A percentile compares a stretch with the other conserved stretches of the same genome.
phyloP scores from a whole-genome alignment of 176 grass and related monocot genomes.

The Calamus simplicifolius region DNA sequence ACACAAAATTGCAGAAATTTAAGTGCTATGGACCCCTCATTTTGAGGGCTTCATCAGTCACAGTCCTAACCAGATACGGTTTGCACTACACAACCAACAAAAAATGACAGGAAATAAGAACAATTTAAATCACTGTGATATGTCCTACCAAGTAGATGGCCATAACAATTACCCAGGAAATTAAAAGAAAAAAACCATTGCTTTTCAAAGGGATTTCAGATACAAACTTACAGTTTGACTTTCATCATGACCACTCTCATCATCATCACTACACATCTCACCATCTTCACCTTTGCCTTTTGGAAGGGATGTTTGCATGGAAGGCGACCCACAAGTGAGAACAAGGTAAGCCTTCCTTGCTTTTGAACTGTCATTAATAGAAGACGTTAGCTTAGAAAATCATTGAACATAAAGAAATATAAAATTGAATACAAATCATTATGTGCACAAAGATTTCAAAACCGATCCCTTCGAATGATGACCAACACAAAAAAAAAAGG shows the following conservation, averaged over 20 bases:
- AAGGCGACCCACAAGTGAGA: conserved; percentile 80
- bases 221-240: conserved; percentile 49
- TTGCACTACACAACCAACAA: no score
- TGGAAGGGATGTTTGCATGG: conserved; percentile 51
- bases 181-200: not conserved
- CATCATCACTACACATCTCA: conserved; percentile 67
- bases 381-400: not conserved
- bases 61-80: no score
- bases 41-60: no score
- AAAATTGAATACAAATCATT: not conserved
- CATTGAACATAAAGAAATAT: no score
- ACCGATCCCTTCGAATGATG: no score
- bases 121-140: no score
- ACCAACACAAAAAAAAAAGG: no score
- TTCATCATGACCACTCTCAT: conserved; percentile 38
- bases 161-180: not conserved
- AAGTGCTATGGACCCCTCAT: no score
- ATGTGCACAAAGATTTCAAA: not conserved
- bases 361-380: conserved; percentile 54
- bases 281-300: conserved; percentile 81
- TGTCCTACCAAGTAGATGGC: no score
- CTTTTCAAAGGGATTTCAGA: not conserved
- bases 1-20: no score
- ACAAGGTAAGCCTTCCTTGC: conserved; percentile 95
- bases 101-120: no score